A percentile compares a stretch with the other conserved stretches of the same genome.
These are phyloP conservation scores for Camelina neglecta DNA, from an alignment of 345 rosid genomes.

Conservation along the genomic window DNA sequence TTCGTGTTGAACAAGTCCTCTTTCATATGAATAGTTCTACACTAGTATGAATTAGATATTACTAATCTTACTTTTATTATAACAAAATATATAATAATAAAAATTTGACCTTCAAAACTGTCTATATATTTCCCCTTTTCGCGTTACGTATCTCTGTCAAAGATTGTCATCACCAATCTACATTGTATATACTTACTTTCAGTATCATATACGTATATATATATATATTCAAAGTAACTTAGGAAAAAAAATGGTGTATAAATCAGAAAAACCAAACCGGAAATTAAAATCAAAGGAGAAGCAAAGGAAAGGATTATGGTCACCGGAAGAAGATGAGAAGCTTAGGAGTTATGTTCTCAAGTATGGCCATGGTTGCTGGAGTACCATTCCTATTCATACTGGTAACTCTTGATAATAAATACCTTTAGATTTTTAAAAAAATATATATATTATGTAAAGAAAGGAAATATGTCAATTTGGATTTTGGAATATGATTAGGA, in stretches of 20 bases:
- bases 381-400: slow-evolving; percentile 77
- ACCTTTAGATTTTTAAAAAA: no score
- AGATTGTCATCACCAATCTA: slow-evolving; percentile 34
- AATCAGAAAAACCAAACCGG: slow-evolving; percentile 23
- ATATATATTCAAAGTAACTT: neutral
- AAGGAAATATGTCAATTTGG: no score
- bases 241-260: slow-evolving; percentile 35
- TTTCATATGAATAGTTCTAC: slow-evolving; percentile 29
- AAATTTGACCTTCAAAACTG: slow-evolving; percentile 7
- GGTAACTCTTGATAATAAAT: slow-evolving; percentile 52
- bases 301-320: slow-evolving; percentile 93
- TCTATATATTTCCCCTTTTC: slow-evolving; percentile 37
- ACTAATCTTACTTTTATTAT: no score
- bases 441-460: no score
- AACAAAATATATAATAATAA: neutral
- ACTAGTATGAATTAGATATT: slow-evolving; percentile 12
- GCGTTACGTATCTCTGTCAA: slow-evolving; percentile 29
- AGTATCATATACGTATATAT: slow-evolving; percentile 6
- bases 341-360: slow-evolving; percentile 66
- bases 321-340: slow-evolving; percentile 93
- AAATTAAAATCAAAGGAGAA: slow-evolving; percentile 38
- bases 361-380: slow-evolving; percentile 92
- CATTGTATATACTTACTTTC: slow-evolving; percentile 24
- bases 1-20: slow-evolving; percentile 42
- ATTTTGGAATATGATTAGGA: no score